Evolutionary conservation across 177 flowering plant genomes (phyloP).

Genomic region (Vitis hybrid): DNA sequence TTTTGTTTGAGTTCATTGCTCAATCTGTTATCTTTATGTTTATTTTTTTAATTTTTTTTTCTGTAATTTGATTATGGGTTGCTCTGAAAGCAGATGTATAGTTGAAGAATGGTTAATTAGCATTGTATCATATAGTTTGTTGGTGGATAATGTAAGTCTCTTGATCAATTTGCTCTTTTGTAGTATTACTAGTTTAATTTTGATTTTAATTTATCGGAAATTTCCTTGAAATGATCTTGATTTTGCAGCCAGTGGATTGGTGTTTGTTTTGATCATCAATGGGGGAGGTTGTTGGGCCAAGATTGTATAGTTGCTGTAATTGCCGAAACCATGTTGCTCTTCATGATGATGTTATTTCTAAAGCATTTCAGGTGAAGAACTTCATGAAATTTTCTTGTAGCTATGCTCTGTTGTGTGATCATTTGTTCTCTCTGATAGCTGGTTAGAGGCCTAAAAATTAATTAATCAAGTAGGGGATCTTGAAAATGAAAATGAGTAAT

Average conservation of each 20-base stretch:
- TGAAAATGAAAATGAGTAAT: too few species aligned
- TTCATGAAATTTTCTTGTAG: background rate
- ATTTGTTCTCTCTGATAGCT: background rate
- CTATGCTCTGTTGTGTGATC: background rate
- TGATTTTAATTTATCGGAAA: background rate
- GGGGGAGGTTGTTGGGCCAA: constrained; percentile 66
- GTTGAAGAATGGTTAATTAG: constrained; percentile 8
- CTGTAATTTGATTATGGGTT: background rate
- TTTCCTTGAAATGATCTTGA: background rate
- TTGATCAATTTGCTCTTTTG: background rate
- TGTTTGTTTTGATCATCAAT: constrained; percentile 17
- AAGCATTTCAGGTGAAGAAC: constrained; percentile 67
- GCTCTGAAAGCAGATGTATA: constrained; percentile 8
- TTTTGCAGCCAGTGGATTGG: background rate
- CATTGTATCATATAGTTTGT: background rate
- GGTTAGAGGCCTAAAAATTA: too few species aligned
- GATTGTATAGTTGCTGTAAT: constrained; percentile 73
- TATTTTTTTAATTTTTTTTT: background rate
- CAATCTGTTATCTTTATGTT: too few species aligned
- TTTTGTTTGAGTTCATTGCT: too few species aligned
- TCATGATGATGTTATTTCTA: constrained; percentile 82
- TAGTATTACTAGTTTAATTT: background rate
- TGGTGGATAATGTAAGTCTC: constrained; percentile 3
- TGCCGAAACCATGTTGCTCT: constrained; percentile 78
- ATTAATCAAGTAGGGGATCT: too few species aligned